Percentiles rank a stretch among this genome's conserved stretches.
Evolutionary conservation across 345 rosid genomes (phyloP).

Genomic region (Cardamine resedifolia): DNA sequence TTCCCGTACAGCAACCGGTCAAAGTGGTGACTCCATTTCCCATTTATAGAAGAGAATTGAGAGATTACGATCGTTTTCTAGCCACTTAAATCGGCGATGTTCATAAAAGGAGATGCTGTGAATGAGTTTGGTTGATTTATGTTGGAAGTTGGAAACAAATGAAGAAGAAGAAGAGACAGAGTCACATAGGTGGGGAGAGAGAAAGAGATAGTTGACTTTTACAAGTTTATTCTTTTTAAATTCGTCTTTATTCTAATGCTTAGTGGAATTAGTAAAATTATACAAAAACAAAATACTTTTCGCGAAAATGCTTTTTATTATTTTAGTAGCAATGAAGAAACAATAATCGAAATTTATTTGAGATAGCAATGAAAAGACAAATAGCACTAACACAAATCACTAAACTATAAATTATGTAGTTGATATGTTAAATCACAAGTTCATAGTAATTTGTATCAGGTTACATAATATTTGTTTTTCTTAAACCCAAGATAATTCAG

Average conservation of each 20-base stretch:
- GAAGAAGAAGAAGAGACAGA: constrained; percentile 30
- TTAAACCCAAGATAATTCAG: neutral
- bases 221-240: constrained; percentile 22
- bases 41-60: constrained; percentile 37
- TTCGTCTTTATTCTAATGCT: constrained; percentile 37
- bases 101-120: constrained; percentile 16
- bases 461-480: neutral
- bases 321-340: neutral
- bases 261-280: constrained; percentile 41
- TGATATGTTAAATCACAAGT: neutral
- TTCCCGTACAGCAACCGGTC: constrained; percentile 57
- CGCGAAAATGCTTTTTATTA: neutral
- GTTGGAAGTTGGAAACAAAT: constrained; percentile 7
- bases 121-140: constrained; percentile 29
- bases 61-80: constrained; percentile 5
- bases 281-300: constrained; percentile 20
- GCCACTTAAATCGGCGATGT: neutral
- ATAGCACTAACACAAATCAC: neutral
- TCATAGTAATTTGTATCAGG: too few relatives aligned
- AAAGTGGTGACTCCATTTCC: constrained; percentile 66
- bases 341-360: neutral
- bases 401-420: neutral
- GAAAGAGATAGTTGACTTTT: constrained; percentile 48
- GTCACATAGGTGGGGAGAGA: neutral
- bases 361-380: neutral